Percentiles rank a stretch among this genome's conserved stretches.
phyloP scores from a whole-genome alignment of 2,329 filamentous ascomycete genomes.

The Diatrype stigma region DNA sequence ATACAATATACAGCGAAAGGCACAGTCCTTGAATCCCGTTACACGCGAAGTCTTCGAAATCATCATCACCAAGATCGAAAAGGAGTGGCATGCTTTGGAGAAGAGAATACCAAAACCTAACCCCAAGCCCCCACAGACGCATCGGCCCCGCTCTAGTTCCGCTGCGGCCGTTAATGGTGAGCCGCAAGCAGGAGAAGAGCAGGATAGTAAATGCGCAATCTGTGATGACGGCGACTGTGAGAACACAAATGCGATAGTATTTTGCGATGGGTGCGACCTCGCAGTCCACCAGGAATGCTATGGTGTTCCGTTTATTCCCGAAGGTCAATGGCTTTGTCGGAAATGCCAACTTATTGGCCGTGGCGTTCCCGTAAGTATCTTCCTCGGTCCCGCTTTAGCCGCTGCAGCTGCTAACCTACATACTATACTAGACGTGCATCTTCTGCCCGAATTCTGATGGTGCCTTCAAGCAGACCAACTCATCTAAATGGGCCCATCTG shows the following conservation, averaged over 20 bases:
- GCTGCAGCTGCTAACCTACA: conserved; percentile 1
- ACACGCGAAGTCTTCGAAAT: conserved; percentile 95
- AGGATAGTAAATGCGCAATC: conserved; percentile 94
- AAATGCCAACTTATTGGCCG: conserved; percentile 95
- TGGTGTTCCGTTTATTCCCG: conserved; percentile 95
- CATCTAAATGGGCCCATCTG: conserved; percentile 93
- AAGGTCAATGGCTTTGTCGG: conserved; percentile 96
- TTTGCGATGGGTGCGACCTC: conserved; percentile 95
- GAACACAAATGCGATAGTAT: conserved; percentile 98
- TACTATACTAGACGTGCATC: conserved; percentile 74
- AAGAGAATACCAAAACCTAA: conserved; percentile 97
- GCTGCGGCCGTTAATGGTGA: conserved; percentile 95
- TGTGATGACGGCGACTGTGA: conserved; percentile 99
- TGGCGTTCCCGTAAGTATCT: conserved; percentile 67
- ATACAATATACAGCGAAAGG: conserved; percentile 73
- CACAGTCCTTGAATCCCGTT: conserved; percentile 72
- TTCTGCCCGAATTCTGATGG: conserved; percentile 98
- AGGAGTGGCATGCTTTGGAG: conserved; percentile 95
- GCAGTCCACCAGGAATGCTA: conserved; percentile 99
- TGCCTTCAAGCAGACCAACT: conserved; percentile 96
- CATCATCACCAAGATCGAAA: conserved; percentile 97
- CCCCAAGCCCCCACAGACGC: conserved; percentile 91
- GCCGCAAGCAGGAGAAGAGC: conserved; percentile 81
- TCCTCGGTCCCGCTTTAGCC: conserved; percentile 4
- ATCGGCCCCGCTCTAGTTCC: conserved; percentile 86